Conservation (phyloP, 2,329 filamentous ascomycete species). For the Magnaporthiopsis poae region DNA sequence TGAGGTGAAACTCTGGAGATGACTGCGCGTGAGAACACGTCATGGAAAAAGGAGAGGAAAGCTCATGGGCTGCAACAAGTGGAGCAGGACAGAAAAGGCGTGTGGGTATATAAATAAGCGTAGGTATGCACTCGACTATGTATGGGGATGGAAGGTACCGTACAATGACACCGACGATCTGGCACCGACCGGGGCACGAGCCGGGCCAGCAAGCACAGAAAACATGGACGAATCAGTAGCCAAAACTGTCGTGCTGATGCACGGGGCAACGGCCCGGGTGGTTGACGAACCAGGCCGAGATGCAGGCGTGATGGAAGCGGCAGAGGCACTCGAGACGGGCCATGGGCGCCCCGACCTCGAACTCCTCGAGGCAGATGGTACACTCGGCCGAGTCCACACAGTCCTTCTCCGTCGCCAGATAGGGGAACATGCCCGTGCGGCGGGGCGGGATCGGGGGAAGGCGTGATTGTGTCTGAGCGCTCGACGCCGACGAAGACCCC, state of each 20-base stretch:
- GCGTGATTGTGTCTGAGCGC: background rate
- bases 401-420: conserved; percentile 57
- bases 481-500: background rate
- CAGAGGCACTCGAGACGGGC: conserved; percentile 58
- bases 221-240: conserved; percentile 26
- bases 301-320: conserved; percentile 52
- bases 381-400: conserved; percentile 59
- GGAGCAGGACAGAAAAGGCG: background rate
- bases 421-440: conserved; percentile 53
- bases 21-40: no score
- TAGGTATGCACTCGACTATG: background rate
- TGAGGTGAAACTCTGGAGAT: background rate
- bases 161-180: background rate
- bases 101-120: background rate
- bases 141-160: background rate
- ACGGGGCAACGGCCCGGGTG: conserved; percentile 56
- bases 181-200: background rate
- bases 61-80: background rate
- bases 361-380: conserved; percentile 59
- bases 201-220: background rate
- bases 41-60: no score
- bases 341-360: conserved; percentile 52
- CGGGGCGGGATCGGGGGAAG: conserved; percentile 18
- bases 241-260: conserved; percentile 54
- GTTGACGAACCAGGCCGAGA: conserved; percentile 51